Evolutionary conservation across 305 asterid species (phyloP).

Genomic region (Ajuga reptans): DNA sequence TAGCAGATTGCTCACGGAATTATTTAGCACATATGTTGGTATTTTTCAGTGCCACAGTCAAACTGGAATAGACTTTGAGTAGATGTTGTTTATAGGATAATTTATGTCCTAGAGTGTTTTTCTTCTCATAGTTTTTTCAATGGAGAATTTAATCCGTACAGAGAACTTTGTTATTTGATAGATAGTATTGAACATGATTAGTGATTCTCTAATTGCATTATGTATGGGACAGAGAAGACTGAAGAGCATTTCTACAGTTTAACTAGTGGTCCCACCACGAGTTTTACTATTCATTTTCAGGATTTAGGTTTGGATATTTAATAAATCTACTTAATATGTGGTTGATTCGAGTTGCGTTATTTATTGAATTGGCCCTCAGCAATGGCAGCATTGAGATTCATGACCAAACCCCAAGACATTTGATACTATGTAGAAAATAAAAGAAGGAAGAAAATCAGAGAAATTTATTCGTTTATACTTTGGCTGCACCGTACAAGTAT

Average conservation of each 20-base stretch:
- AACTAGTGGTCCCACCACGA: background rate
- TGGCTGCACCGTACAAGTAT: no score
- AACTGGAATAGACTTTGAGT: background rate
- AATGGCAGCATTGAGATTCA: no score
- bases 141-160: constrained; percentile 6
- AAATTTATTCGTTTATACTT: no score
- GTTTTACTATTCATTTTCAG: background rate
- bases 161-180: background rate
- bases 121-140: background rate
- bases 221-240: background rate
- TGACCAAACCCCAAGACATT: no score
- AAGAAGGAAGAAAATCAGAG: no score
- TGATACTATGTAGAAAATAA: no score
- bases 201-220: background rate
- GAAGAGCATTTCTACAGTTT: background rate
- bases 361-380: background rate
- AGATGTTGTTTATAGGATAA: background rate
- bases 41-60: background rate
- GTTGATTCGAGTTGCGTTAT: background rate
- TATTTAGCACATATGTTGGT: background rate
- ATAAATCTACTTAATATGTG: background rate
- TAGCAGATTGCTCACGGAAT: background rate
- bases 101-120: constrained; percentile 1
- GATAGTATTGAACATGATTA: background rate
- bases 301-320: background rate